These are phyloP conservation scores for Chytriomyces hyalinus DNA, from an alignment of 192 early-diverging fungal species.

Conservation along the genomic window DNA sequence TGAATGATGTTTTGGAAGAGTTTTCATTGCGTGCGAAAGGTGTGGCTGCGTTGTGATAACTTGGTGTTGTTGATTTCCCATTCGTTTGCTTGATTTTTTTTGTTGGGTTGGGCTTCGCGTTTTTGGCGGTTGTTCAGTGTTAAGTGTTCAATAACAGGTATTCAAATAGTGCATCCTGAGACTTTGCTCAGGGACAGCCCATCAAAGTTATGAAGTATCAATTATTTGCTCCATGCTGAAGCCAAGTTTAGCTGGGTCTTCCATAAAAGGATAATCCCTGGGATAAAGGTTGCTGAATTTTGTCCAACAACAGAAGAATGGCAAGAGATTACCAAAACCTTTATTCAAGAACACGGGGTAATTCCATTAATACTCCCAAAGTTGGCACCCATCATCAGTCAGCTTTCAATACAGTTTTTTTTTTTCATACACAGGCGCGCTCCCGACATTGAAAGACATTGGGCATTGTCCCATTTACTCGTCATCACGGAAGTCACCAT, in stretches of 20 bases:
- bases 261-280: too few relatives aligned
- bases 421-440: neutral
- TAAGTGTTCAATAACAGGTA: too few relatives aligned
- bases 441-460: neutral
- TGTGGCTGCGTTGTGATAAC: neutral
- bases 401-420: neutral
- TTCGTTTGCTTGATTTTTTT: neutral
- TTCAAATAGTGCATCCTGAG: too few relatives aligned
- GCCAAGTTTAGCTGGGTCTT: too few relatives aligned
- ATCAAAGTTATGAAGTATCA: too few relatives aligned
- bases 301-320: too few relatives aligned
- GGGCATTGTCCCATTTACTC: constrained; percentile 25
- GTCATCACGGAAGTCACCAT: constrained; percentile 62
- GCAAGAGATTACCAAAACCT: too few relatives aligned
- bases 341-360: too few relatives aligned
- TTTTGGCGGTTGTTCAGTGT: neutral
- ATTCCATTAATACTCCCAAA: neutral
- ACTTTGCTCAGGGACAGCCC: too few relatives aligned
- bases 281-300: too few relatives aligned
- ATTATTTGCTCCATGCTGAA: too few relatives aligned
- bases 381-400: constrained; percentile 7
- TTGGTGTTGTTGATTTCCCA: neutral
- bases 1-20: constrained; percentile 56
- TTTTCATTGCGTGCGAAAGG: constrained; percentile 43
- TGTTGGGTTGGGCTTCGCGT: neutral